Base-by-base conservation (phyloP, 2,329 filamentous ascomycete species). In the Fusarium sp. region DNA sequence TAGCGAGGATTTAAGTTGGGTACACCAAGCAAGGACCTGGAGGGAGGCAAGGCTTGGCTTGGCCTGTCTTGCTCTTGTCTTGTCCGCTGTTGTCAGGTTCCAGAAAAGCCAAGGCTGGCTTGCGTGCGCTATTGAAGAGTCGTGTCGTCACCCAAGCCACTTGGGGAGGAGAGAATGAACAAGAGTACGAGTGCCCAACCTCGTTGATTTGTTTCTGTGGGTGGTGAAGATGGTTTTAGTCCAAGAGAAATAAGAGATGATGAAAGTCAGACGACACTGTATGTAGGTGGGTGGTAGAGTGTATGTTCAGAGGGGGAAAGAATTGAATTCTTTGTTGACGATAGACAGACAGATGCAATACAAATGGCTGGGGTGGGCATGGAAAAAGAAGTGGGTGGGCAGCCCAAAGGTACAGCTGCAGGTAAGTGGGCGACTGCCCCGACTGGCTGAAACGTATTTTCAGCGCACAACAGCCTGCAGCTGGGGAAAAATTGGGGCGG, bases 91-190 rank as follows among this genome's bases (percentile, higher is more conserved):
- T 42, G 49, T 53, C 49, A 53, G 18, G 49, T 53, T 53, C 40
- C 24, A 42, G 56, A 64, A 65, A 59, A 57, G 69, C 61, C 69
- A 71, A 71, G 69, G 57, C 61, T 61, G 68, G 69, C 69, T 57
- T 71, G 60, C 61, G 65, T 71, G 69, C 69, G 65, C 69, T 71
- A 71, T 67, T 59, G 65, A 51, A 51, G 41, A 71, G 69, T 71
- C 57, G 69, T 71, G 69, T 71, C 69, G 69, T 71, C 69, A 71
- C 69, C 42, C 57, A 69, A 69, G 69, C 61, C 69, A 59, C 53
- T 69, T 57, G 32, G 27, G 27, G 24, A 48, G 45, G 52, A 52
- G 48, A 45, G 40, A 61, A 61, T 64, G 34, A 65, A 54, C 61
- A 65, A 51, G 55, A 52, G 61, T 45, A 52, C 58, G 47, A 48